A percentile compares a stretch with the other conserved stretches of the same genome.
phyloP scores from a whole-genome alignment of 768 basidiomycete genomes.

The Tylopilus plumbeoviolaceoides region DNA sequence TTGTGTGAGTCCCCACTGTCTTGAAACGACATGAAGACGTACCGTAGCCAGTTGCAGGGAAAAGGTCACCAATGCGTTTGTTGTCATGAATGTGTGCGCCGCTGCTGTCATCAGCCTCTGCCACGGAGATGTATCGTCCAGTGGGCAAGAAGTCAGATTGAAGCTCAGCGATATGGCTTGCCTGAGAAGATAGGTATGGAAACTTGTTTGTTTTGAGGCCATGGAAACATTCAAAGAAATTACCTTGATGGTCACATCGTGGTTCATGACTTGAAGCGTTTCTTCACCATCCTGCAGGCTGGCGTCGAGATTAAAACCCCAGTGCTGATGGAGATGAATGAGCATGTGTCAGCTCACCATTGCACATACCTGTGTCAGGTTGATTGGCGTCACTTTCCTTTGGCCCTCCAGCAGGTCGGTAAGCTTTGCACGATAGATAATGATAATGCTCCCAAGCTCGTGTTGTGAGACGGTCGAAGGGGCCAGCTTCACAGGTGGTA shows the following conservation, averaged over 20 bases:
- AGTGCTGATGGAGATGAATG: conserved; percentile 46
- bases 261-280: conserved; percentile 49
- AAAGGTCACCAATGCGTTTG: conserved; percentile 55
- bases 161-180: conserved; percentile 52
- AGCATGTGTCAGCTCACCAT: not conserved
- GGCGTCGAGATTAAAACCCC: conserved; percentile 80
- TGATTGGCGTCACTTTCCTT: conserved; percentile 63
- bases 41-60: conserved; percentile 63
- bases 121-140: conserved; percentile 45
- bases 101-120: conserved; percentile 35
- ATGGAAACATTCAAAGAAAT: not conserved
- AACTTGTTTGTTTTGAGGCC: not conserved
- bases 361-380: conserved; percentile 61
- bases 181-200: conserved; percentile 28
- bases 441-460: conserved; percentile 58
- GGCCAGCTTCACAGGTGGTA: conserved; percentile 34
- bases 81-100: conserved; percentile 42
- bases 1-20: not conserved
- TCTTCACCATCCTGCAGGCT: conserved; percentile 46
- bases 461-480: conserved; percentile 34
- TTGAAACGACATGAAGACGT: not conserved
- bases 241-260: conserved; percentile 39
- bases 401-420: conserved; percentile 35
- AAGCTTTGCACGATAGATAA: conserved; percentile 71
- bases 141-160: conserved; percentile 48